phyloP scores from a whole-genome alignment of 805 yeast genomes.

The Hanseniaspora clermontiae region DNA sequence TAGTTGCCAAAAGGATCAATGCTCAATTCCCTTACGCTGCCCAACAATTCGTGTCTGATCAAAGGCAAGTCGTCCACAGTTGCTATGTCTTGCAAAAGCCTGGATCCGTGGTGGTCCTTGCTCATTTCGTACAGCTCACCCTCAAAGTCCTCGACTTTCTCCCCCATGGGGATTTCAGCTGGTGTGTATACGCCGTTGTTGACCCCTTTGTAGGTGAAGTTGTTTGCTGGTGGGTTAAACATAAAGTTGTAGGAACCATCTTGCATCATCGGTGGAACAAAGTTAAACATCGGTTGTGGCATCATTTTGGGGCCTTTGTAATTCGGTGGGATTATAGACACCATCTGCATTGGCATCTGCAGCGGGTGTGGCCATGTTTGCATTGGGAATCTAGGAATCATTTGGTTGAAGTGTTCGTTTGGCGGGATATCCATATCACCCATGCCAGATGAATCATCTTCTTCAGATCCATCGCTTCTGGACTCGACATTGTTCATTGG shows the following conservation, averaged over 20 bases:
- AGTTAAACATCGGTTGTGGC: not conserved
- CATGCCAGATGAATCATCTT: not conserved
- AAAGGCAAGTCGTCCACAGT: conserved; percentile 50
- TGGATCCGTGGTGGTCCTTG: conserved; percentile 92
- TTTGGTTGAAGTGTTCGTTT: not conserved
- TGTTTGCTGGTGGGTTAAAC: not conserved
- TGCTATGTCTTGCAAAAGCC: conserved; percentile 78
- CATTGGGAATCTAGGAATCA: not conserved
- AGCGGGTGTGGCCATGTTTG: not conserved
- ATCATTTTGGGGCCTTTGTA: not conserved
- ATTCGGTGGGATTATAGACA: not conserved
- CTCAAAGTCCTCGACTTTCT: conserved; percentile 39
- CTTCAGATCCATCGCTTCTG: not conserved
- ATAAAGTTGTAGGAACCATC: not conserved
- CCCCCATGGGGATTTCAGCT: not conserved
- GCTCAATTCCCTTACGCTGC: conserved; percentile 78
- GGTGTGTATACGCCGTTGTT: not conserved
- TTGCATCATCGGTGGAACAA: not conserved
- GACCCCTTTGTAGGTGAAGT: not conserved
- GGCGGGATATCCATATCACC: not conserved
- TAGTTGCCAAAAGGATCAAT: conserved; percentile 96
- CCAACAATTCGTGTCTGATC: conserved; percentile 69
- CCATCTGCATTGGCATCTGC: not conserved
- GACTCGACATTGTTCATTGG: not conserved
- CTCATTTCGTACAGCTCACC: conserved; percentile 71